These are phyloP conservation scores for Globisporangium alternatum DNA, from an alignment of 352 stramenopile genomes.

Conservation along the genomic window DNA sequence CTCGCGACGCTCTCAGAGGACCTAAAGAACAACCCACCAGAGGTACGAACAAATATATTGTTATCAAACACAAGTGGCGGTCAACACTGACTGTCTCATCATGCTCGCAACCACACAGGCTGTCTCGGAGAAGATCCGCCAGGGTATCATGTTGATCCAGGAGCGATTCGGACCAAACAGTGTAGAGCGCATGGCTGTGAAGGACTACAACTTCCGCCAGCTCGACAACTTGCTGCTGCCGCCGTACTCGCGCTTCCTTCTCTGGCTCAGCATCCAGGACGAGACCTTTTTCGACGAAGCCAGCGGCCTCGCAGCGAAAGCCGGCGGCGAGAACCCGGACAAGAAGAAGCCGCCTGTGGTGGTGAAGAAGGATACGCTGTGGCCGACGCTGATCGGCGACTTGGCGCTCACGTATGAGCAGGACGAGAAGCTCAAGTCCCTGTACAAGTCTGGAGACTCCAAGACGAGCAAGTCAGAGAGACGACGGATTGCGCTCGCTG, in stretches of 20 bases:
- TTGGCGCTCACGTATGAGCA: constrained; percentile 86
- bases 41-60: constrained; percentile 25
- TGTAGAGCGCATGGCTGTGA: constrained; percentile 79
- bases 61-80: not conserved
- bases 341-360: constrained; percentile 64
- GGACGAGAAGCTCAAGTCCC: constrained; percentile 85
- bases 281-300: constrained; percentile 82
- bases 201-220: constrained; percentile 89
- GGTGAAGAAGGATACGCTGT: constrained; percentile 84
- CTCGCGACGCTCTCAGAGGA: constrained; percentile 64
- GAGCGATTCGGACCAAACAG: constrained; percentile 84
- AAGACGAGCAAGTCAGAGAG: constrained; percentile 84
- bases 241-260: constrained; percentile 86
- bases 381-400: constrained; percentile 72
- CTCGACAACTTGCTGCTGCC: constrained; percentile 82
- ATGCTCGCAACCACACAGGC: constrained; percentile 19
- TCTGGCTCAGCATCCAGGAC: constrained; percentile 88
- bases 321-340: constrained; percentile 39
- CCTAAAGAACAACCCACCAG: constrained; percentile 57
- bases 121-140: constrained; percentile 69
- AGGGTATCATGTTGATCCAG: constrained; percentile 75
- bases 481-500: constrained; percentile 74
- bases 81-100: too few relatives aligned
- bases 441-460: constrained; percentile 84
- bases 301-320: constrained; percentile 43